Percentiles rank a stretch among this genome's conserved stretches.
Evolutionary conservation across 2,329 filamentous ascomycete genomes (phyloP).

Genomic region (Juglanconis sp.): DNA sequence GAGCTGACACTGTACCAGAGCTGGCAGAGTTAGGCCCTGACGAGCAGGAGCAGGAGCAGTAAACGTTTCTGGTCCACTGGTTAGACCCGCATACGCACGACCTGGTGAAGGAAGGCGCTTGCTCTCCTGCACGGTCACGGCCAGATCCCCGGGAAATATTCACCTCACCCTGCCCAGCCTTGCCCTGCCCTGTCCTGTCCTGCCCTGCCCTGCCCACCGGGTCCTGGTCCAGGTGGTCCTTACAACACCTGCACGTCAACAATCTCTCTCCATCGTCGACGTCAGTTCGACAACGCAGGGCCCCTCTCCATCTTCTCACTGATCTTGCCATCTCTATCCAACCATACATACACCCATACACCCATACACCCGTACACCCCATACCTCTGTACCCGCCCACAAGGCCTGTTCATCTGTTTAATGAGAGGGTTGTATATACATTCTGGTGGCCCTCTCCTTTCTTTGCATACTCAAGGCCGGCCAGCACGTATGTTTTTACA

Average conservation of each 20-base stretch:
- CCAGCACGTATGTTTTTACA: background rate
- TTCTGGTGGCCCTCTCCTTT: background rate
- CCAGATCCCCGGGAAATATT: background rate
- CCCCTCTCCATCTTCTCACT: background rate
- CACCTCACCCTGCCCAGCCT: background rate
- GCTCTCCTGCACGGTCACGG: background rate
- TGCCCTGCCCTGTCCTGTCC: background rate
- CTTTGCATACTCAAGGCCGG: background rate
- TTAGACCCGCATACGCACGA: background rate
- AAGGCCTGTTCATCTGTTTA: background rate
- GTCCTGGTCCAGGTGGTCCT: too few relatives aligned
- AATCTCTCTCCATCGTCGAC: background rate
- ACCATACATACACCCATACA: background rate
- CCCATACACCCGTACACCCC: background rate
- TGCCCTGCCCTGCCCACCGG: too few relatives aligned
- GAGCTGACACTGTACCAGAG: too few relatives aligned
- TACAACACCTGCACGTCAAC: background rate
- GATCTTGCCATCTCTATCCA: background rate
- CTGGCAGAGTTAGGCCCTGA: too few relatives aligned
- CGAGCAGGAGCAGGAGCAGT: too few relatives aligned
- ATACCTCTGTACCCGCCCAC: background rate
- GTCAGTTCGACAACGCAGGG: background rate
- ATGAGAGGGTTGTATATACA: background rate
- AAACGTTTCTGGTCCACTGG: constrained; percentile 1
- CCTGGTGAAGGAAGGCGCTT: background rate